Conservation (phyloP, 805 yeast genomes). For the Hanseniaspora vineae region DNA sequence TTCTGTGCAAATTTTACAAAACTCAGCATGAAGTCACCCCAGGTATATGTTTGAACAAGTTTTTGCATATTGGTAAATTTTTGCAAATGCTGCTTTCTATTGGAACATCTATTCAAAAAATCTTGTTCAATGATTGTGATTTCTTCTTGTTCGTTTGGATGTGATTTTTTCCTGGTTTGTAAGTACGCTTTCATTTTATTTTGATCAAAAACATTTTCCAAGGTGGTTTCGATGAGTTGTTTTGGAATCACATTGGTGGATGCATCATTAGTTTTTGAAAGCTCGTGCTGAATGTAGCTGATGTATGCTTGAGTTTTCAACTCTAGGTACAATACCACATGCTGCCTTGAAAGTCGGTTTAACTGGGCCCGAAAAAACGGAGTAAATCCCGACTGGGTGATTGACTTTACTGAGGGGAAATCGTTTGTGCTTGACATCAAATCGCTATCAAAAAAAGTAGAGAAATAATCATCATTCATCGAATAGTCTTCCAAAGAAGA, state of each 20-base stretch:
- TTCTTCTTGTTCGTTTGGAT: slow-evolving; percentile 21
- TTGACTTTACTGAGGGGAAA: no score
- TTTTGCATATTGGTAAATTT: slow-evolving; percentile 34
- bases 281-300: slow-evolving; percentile 1
- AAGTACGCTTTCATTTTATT: slow-evolving; percentile 20
- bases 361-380: not conserved
- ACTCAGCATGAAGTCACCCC: slow-evolving; percentile 74
- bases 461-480: not conserved
- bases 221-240: slow-evolving; percentile 57
- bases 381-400: not conserved
- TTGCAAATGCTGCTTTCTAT: slow-evolving; percentile 51
- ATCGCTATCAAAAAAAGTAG: no score
- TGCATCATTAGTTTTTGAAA: slow-evolving; percentile 6
- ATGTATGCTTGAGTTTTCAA: slow-evolving; percentile 78
- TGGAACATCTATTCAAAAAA: slow-evolving; percentile 59
- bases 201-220: slow-evolving; percentile 29
- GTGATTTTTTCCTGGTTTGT: slow-evolving; percentile 2
- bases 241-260: slow-evolving; percentile 43
- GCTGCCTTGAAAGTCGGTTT: slow-evolving; percentile 63
- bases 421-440: no score
- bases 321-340: slow-evolving; percentile 68
- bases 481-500: not conserved
- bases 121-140: slow-evolving; percentile 71
- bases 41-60: slow-evolving; percentile 63
- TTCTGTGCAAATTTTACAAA: slow-evolving; percentile 44